Evolutionary conservation across 306 rosid species (phyloP).

Genomic region (Echinosophora koreensis): DNA sequence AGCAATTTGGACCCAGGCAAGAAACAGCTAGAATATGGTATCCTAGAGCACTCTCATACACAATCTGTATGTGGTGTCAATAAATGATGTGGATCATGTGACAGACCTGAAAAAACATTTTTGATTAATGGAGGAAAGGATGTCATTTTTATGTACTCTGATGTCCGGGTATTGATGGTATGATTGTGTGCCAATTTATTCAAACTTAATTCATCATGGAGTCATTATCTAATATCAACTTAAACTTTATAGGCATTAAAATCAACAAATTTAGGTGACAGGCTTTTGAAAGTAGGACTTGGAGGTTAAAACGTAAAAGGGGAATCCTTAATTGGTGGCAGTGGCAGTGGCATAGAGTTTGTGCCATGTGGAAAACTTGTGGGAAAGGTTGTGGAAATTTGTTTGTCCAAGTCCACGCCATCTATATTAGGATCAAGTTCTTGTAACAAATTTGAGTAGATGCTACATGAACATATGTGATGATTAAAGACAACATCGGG

Average conservation of each 20-base stretch:
- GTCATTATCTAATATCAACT: background rate
- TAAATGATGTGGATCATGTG: background rate
- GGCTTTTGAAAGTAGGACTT: background rate
- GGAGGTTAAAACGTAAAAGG: background rate
- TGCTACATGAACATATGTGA: no score
- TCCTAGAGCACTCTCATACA: no score
- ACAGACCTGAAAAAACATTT: background rate
- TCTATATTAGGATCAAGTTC: no score
- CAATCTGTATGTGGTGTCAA: background rate
- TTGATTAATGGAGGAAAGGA: background rate
- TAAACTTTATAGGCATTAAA: background rate
- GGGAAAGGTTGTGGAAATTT: no score
- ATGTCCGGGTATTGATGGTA: background rate
- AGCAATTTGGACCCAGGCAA: slow-evolving; percentile 77
- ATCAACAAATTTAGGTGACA: background rate
- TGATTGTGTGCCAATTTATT: background rate
- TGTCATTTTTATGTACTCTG: background rate
- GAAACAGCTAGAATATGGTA: slow-evolving; percentile 32
- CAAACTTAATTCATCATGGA: background rate
- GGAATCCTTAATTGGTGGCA: no score
- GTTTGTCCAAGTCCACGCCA: no score
- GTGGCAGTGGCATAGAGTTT: no score
- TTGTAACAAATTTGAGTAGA: no score
- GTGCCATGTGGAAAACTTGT: background rate
- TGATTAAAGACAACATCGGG: no score